Percentiles rank a stretch among this genome's conserved stretches.
Conservation (phyloP, 2,329 filamentous ascomycete genomes). For the Colletotrichum godetiae region DNA sequence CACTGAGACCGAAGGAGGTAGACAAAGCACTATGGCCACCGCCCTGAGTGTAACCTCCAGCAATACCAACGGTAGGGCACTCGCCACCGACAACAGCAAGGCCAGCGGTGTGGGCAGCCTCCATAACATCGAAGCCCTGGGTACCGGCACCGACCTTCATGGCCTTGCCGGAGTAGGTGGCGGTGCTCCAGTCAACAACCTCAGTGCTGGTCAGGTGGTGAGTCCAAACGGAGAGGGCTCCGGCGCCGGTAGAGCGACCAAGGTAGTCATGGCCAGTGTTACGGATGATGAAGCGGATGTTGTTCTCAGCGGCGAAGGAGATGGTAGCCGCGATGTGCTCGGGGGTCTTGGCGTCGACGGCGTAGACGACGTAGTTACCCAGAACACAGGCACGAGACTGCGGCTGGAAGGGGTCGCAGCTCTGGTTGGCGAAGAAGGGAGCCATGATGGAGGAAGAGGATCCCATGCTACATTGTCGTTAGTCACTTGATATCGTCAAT, state of each 20-base stretch:
- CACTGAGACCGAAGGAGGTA: slow-evolving; percentile 65
- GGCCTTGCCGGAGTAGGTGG: slow-evolving; percentile 39
- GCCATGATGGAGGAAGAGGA: slow-evolving; percentile 54
- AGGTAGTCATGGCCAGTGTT: slow-evolving; percentile 66
- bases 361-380: slow-evolving; percentile 57
- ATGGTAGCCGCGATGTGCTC: slow-evolving; percentile 47
- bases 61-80: slow-evolving; percentile 65
- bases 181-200: slow-evolving; percentile 40
- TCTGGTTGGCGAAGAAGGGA: slow-evolving; percentile 52
- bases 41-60: slow-evolving; percentile 71
- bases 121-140: slow-evolving; percentile 55
- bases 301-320: slow-evolving; percentile 46
- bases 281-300: slow-evolving; percentile 61
- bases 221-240: slow-evolving; percentile 60
- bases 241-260: slow-evolving; percentile 64
- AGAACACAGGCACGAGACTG: slow-evolving; percentile 52
- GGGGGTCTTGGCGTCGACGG: slow-evolving; percentile 47
- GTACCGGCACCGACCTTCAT: slow-evolving; percentile 64
- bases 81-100: slow-evolving; percentile 53
- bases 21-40: slow-evolving; percentile 68
- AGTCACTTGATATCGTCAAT: background rate
- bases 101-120: slow-evolving; percentile 19
- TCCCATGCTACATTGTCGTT: slow-evolving; percentile 40
- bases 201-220: slow-evolving; percentile 55
- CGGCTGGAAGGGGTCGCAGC: slow-evolving; percentile 53